Conservation (phyloP, 371 early-diverging fungal species). For the Parasitella parasitica region DNA sequence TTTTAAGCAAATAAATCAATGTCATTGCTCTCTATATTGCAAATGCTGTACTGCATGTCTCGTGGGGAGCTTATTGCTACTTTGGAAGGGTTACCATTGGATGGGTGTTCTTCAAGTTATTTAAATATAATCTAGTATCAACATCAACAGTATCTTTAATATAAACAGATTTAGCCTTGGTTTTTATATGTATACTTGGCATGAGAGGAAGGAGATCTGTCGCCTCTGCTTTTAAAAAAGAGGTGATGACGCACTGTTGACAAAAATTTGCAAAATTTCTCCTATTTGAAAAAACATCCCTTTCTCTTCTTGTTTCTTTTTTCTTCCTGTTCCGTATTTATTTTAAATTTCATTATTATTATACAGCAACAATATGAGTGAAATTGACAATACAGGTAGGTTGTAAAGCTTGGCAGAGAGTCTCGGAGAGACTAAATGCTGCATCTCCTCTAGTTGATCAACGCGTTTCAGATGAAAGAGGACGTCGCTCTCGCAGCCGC, state of each 20-base stretch:
- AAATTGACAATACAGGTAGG: conserved; percentile 27
- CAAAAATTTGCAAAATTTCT: not conserved
- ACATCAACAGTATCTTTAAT: no score
- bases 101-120: no score
- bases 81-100: no score
- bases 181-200: not conserved
- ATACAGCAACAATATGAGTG: conserved; percentile 18
- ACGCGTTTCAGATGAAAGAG: conserved; percentile 45
- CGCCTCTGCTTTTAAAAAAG: not conserved
- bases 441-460: conserved; percentile 33
- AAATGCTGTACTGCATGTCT: no score
- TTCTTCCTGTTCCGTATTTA: conserved; percentile 2
- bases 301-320: not conserved
- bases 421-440: no score
- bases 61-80: no score
- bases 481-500: conserved; percentile 46
- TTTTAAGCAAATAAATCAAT: not conserved
- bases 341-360: not conserved
- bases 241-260: not conserved
- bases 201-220: not conserved
- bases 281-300: not conserved
- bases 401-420: no score
- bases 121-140: no score
- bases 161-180: no score
- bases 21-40: no score